Conservation (phyloP, 2,329 filamentous ascomycete genomes). For the Aureobasidium vineae region DNA sequence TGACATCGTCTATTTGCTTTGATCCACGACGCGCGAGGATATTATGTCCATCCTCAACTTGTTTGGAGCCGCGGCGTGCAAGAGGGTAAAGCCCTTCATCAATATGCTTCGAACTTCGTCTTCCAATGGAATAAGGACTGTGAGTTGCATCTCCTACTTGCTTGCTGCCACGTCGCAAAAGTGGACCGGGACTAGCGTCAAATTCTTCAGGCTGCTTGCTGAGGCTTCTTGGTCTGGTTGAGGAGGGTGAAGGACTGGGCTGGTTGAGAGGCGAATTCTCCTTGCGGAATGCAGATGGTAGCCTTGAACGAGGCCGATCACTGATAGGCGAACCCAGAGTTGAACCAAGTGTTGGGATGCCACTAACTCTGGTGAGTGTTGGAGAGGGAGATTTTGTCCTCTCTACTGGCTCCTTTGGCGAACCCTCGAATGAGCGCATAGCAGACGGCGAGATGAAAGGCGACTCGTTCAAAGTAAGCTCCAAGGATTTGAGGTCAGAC, state of each 20-base stretch:
- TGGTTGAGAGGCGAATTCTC: constrained; percentile 44
- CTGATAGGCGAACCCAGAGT: constrained; percentile 42
- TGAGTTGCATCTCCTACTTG: constrained; percentile 7
- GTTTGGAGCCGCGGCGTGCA: constrained; percentile 17
- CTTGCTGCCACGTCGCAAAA: constrained; percentile 10
- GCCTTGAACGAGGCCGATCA: constrained; percentile 35
- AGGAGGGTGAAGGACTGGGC: constrained; percentile 29
- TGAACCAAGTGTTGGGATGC: constrained; percentile 1
- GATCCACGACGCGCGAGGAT: constrained; percentile 13
- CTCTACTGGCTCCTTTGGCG: background rate
- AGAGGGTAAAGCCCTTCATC: constrained; percentile 19
- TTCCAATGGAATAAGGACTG: constrained; percentile 3
- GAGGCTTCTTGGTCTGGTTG: constrained; percentile 35
- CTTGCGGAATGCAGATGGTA: constrained; percentile 43
- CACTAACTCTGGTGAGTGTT: constrained; percentile 13
- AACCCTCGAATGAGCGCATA: constrained; percentile 7
- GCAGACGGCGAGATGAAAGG: constrained; percentile 26
- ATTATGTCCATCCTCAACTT: constrained; percentile 25
- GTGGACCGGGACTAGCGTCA: constrained; percentile 27
- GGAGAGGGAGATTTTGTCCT: constrained; percentile 13
- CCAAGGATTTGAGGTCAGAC: constrained; percentile 74
- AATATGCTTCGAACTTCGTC: constrained; percentile 15
- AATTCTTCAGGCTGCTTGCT: constrained; percentile 37
- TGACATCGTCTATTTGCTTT: constrained; percentile 32
- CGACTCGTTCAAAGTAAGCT: constrained; percentile 44